These are phyloP conservation scores for Saposhnikovia divaricata DNA, from an alignment of 129 eudicot species.

Conservation along the genomic window DNA sequence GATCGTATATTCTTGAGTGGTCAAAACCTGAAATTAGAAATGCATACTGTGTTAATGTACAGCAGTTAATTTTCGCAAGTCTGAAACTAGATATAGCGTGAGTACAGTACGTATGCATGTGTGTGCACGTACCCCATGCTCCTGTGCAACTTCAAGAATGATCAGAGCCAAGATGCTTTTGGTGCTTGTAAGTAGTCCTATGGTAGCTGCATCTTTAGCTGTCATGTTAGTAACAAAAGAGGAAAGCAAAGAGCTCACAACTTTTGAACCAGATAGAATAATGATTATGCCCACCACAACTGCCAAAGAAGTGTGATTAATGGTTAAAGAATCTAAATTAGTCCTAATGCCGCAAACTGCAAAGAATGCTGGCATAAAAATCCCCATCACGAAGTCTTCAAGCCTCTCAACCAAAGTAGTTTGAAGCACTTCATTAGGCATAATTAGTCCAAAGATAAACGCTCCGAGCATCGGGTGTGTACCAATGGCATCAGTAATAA, in stretches of 20 bases:
- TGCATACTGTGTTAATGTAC: not conserved
- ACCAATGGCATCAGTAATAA: conserved; percentile 34
- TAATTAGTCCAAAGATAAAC: conserved; percentile 36
- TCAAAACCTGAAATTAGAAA: conserved; percentile 26
- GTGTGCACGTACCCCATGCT: conserved; percentile 32
- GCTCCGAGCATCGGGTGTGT: conserved; percentile 59
- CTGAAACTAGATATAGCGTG: too few species aligned
- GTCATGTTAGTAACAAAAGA: conserved; percentile 17
- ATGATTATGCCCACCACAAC: conserved; percentile 7
- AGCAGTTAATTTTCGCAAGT: not conserved
- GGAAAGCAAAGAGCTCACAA: conserved; percentile 18
- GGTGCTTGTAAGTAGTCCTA: conserved; percentile 35
- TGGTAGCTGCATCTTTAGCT: conserved; percentile 18
- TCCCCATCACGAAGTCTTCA: conserved; percentile 48
- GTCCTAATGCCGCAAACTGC: conserved; percentile 34
- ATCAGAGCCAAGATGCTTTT: conserved; percentile 41
- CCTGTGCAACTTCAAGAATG: conserved; percentile 38
- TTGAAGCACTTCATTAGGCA: conserved; percentile 45
- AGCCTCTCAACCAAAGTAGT: conserved; percentile 34
- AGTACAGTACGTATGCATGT: not conserved
- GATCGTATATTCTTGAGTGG: conserved; percentile 28
- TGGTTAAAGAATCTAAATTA: conserved; percentile 16
- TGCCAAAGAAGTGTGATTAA: not conserved
- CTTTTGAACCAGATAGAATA: conserved; percentile 13
- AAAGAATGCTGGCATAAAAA: conserved; percentile 46